These are phyloP conservation scores for Scytalidium sp. DNA, from an alignment of 2,329 filamentous ascomycete genomes.

Conservation along the genomic window DNA sequence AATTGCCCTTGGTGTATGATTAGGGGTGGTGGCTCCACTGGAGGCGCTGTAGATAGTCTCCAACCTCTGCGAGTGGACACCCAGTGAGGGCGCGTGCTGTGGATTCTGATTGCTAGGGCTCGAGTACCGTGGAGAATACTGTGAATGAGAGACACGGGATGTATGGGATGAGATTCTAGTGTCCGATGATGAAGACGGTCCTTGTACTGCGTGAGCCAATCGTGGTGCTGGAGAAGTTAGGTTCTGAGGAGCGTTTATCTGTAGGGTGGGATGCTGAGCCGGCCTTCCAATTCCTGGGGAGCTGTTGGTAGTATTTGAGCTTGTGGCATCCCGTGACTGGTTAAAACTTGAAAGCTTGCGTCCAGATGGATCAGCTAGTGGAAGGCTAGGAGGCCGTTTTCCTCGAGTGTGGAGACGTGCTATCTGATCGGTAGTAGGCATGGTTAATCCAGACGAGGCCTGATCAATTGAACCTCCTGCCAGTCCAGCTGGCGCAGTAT, in stretches of 20 bases:
- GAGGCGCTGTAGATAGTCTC: slow-evolving; percentile 50
- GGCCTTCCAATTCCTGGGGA: not conserved
- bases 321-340: not conserved
- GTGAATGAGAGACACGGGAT: not conserved
- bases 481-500: slow-evolving; percentile 15
- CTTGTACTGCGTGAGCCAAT: slow-evolving; percentile 2
- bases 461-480: not conserved
- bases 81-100: slow-evolving; percentile 8
- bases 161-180: not conserved
- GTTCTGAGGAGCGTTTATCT: not conserved
- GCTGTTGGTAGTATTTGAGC: slow-evolving; percentile 1
- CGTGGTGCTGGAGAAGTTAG: not conserved
- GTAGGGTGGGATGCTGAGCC: not conserved
- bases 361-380: slow-evolving; percentile 22
- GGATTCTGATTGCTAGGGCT: slow-evolving; percentile 4
- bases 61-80: slow-evolving; percentile 45
- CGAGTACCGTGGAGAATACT: not conserved
- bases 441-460: slow-evolving; percentile 2
- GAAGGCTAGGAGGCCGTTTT: slow-evolving; percentile 19
- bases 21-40: slow-evolving; percentile 18
- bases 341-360: slow-evolving; percentile 4
- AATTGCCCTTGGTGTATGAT: slow-evolving; percentile 13
- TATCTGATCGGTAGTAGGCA: slow-evolving; percentile 25
- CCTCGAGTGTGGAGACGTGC: slow-evolving; percentile 26
- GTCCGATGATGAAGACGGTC: not conserved